These are phyloP conservation scores for Chlorella vulgaris DNA, from an alignment of 139 green algal species.

Conservation along the genomic window DNA sequence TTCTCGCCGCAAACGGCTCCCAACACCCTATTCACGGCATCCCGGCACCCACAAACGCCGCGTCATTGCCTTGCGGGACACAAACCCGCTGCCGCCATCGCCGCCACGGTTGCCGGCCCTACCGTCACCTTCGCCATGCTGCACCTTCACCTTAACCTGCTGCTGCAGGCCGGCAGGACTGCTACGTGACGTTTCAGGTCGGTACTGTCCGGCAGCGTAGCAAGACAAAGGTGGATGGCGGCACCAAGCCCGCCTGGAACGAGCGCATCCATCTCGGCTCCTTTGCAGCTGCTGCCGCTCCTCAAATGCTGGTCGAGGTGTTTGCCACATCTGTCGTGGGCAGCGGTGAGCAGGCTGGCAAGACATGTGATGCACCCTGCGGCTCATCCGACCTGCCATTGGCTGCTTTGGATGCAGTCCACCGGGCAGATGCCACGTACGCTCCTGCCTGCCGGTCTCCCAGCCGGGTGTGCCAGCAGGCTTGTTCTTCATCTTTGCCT, in stretches of 20 bases:
- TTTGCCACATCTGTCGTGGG: background rate
- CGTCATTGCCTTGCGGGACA: too few relatives aligned
- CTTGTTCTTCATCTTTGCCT: too few relatives aligned
- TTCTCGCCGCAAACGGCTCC: too few relatives aligned
- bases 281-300: background rate
- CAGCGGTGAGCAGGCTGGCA: constrained; percentile 5
- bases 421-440: too few relatives aligned
- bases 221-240: background rate
- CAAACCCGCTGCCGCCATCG: too few relatives aligned
- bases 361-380: too few relatives aligned
- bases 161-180: constrained; percentile 16
- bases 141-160: background rate
- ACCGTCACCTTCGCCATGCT: too few relatives aligned
- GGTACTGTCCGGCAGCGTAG: constrained; percentile 11
- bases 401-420: background rate
- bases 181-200: background rate
- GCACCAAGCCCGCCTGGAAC: constrained; percentile 27
- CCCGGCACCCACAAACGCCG: too few relatives aligned
- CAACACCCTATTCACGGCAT: too few relatives aligned
- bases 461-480: too few relatives aligned
- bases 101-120: too few relatives aligned
- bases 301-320: constrained; percentile 15
- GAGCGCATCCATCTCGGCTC: constrained; percentile 19
- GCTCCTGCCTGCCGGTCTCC: too few relatives aligned
- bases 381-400: background rate